Evolutionary conservation across 495 filamentous ascomycete species (phyloP), one percentile per base, ranked within the genome.

Genomic region (Neurospora pannonica): DNA sequence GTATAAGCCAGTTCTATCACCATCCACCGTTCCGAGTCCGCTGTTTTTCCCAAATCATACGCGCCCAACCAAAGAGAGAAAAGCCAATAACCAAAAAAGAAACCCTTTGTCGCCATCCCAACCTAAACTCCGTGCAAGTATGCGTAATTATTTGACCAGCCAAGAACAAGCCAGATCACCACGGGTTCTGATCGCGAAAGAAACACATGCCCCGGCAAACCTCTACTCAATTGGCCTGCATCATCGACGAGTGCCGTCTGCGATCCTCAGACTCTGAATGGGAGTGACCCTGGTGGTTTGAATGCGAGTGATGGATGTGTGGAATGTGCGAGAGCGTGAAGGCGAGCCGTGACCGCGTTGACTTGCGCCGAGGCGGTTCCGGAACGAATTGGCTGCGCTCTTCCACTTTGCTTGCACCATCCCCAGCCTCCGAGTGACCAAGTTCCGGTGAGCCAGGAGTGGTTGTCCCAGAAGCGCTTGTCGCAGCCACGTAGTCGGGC

Each of bases 401-500:
- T 67, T 67, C 54, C 31, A 34, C 24, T 67, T 67, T 67, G 15
- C 54, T 67, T 67, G 54, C 54, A 36, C 54, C 31, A 19, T 67
- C 54, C 6, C 54, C 54, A 67, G 54, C 28, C 28, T 67, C 54
- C 1, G 28, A 67, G 15, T 67, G 54, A 24, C 71, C 21, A 31
- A n/a, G 28, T 31, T 21, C 38, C n/a, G 71, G 42, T n/a, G n/a
- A 62, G 5, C 28, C 71, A 34, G 40, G 71, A 72, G 71, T 60
- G 40, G 40, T 72, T 31, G 28, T 34, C 69, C 70, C 72, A 74
- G 86, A 79, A 73, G 80, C 78, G 75, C 83, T 85, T 37, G 79
- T 79, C 17, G 82, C 85, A 10, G 84, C 83, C 15, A 76, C 54
- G 77, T 86, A 86, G 71, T 86, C 84, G 3, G 85, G 85, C 3